Conservation (phyloP, 148 eudicot genomes). For the Vaccinium vitisidaea region DNA sequence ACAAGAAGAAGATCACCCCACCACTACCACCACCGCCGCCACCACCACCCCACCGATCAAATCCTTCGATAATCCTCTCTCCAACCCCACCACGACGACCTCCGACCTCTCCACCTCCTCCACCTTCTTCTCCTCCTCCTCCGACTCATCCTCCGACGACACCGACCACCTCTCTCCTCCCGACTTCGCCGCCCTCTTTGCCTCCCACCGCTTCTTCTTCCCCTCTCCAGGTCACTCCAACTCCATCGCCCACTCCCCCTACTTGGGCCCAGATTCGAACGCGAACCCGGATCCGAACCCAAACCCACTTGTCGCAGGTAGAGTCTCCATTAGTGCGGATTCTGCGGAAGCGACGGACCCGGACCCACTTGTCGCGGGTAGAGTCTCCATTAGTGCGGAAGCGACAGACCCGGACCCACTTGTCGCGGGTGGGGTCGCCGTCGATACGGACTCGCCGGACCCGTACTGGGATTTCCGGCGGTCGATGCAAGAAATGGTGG, state of each 20-base stretch:
- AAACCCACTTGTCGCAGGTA: not conserved
- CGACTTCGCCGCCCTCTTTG: slow-evolving; percentile 36
- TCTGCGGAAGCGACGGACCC: not conserved
- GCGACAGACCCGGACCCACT: not conserved
- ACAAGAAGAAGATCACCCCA: not conserved
- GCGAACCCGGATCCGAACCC: not conserved
- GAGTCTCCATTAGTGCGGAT: not conserved
- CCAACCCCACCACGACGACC: slow-evolving; percentile 21
- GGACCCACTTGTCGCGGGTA: slow-evolving; percentile 25
- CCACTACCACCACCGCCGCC: slow-evolving; percentile 10
- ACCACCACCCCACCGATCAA: slow-evolving; percentile 20
- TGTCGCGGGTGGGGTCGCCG: slow-evolving; percentile 44
- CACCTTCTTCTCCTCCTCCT: slow-evolving; percentile 18
- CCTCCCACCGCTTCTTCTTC: slow-evolving; percentile 69
- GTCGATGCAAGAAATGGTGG: slow-evolving; percentile 79
- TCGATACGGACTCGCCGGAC: slow-evolving; percentile 61
- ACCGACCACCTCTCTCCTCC: slow-evolving; percentile 21
- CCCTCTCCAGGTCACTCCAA: slow-evolving; percentile 70
- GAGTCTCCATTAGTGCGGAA: slow-evolving; percentile 19
- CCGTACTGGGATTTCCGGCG: slow-evolving; percentile 56
- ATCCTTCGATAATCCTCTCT: slow-evolving; percentile 29
- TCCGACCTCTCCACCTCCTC: slow-evolving; percentile 14
- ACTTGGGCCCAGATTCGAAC: not conserved
- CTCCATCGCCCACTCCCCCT: slow-evolving; percentile 47
- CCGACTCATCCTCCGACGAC: slow-evolving; percentile 16